phyloP scores from a whole-genome alignment of 768 basidiomycete species.

The Kwoniella dendrophila region DNA sequence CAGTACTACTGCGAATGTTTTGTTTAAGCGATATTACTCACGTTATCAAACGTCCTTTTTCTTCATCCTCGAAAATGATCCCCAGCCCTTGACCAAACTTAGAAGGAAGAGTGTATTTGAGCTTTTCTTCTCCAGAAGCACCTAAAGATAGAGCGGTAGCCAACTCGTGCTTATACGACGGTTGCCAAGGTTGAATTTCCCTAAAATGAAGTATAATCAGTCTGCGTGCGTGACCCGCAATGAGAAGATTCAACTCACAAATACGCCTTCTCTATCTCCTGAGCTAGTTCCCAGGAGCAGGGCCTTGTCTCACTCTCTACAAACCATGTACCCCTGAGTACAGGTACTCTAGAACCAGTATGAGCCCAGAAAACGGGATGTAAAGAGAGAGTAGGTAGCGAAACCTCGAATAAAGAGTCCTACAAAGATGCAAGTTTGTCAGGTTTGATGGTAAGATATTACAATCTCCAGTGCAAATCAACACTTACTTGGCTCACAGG shows the following conservation, averaged over 20 bases:
- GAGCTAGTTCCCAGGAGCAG: conserved; percentile 56
- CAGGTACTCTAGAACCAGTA: conserved; percentile 55
- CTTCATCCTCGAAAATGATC: conserved; percentile 58
- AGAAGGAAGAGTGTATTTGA: conserved; percentile 52
- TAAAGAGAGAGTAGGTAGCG: conserved; percentile 49
- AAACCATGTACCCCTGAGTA: conserved; percentile 58
- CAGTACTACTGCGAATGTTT: neutral
- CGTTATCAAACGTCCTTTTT: conserved; percentile 55
- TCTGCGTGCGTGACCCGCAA: neutral
- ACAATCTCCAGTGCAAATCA: neutral
- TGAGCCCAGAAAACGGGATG: conserved; percentile 59
- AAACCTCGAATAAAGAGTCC: conserved; percentile 56
- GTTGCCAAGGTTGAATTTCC: conserved; percentile 56
- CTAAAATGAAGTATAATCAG: conserved; percentile 32
- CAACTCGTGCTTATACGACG: conserved; percentile 58
- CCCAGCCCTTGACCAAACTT: conserved; percentile 45
- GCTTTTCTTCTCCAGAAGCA: conserved; percentile 57
- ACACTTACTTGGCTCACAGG: conserved; percentile 52
- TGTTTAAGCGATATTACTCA: conserved; percentile 28
- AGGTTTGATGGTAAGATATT: neutral
- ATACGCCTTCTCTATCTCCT: conserved; percentile 57
- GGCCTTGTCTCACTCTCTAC: conserved; percentile 57
- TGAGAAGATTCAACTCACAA: conserved; percentile 29
- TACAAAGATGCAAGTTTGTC: conserved; percentile 14
- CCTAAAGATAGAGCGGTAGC: conserved; percentile 55